These are phyloP conservation scores for Blastobotrys terrestris DNA, from an alignment of 805 yeast genomes.

Conservation along the genomic window DNA sequence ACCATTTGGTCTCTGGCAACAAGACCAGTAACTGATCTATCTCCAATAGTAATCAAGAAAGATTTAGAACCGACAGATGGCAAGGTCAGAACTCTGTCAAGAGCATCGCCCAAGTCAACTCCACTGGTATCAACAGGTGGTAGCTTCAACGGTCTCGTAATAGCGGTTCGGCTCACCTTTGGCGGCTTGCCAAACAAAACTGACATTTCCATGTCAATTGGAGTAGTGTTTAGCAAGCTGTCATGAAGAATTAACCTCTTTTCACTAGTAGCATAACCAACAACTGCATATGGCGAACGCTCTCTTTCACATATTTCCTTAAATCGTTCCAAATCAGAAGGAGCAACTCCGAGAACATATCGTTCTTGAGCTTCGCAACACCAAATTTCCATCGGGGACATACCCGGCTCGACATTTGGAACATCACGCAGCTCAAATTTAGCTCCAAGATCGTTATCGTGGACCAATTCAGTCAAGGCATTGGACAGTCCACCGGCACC, in stretches of 20 bases:
- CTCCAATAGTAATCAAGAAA: conserved; percentile 96
- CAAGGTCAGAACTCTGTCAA: conserved; percentile 74
- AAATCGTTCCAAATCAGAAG: conserved; percentile 65
- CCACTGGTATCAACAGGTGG: conserved; percentile 27
- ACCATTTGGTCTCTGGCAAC: conserved; percentile 98
- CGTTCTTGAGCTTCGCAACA: conserved; percentile 99
- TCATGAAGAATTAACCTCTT: conserved; percentile 79
- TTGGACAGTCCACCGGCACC: conserved; percentile 99
- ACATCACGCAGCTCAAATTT: conserved; percentile 84
- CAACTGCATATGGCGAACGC: conserved; percentile 93
- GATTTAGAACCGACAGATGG: conserved; percentile 95
- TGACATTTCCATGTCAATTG: conserved; percentile 94
- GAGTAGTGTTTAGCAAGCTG: conserved; percentile 66
- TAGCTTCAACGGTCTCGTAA: conserved; percentile 50
- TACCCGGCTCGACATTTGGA: conserved; percentile 87
- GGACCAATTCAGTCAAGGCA: conserved; percentile 95
- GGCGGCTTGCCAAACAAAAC: conserved; percentile 96
- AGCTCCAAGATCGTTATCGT: conserved; percentile 95
- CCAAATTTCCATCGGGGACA: conserved; percentile 99
- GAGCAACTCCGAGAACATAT: conserved; percentile 87
- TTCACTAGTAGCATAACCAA: conserved; percentile 88
- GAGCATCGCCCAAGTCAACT: conserved; percentile 52
- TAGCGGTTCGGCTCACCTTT: conserved; percentile 75
- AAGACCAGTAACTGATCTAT: conserved; percentile 93
- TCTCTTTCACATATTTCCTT: conserved; percentile 84